A percentile compares a stretch with the other conserved stretches of the same genome.
phyloP scores from a whole-genome alignment of 2,329 filamentous ascomycete genomes.

The Arachnopeziza araneosa region DNA sequence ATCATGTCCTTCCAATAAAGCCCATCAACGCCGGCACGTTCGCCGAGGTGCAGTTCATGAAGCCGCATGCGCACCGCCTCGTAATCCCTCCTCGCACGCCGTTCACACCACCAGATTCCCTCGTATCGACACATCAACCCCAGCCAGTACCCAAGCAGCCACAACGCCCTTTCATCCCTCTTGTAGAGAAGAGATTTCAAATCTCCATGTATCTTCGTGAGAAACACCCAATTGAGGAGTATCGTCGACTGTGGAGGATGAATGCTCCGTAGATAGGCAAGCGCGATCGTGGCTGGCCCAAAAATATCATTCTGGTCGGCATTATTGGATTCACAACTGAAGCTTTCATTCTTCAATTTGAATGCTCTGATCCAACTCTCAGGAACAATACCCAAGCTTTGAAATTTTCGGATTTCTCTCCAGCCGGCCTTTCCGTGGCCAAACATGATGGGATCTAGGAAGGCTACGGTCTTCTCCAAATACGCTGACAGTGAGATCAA shows the following conservation, averaged over 20 bases:
- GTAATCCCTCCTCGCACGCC: constrained; percentile 11
- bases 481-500: constrained; percentile 12
- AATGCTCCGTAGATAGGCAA: constrained; percentile 13
- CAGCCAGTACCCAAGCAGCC: constrained; percentile 14
- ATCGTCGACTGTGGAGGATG: constrained; percentile 11
- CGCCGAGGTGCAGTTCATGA: constrained; percentile 12
- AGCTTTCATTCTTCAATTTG: constrained; percentile 13
- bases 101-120: constrained; percentile 13
- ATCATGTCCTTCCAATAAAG: constrained; percentile 15
- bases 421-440: constrained; percentile 12
- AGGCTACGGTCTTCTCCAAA: constrained; percentile 13
- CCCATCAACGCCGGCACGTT: constrained; percentile 11
- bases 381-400: constrained; percentile 13
- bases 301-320: constrained; percentile 11
- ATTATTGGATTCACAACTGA: constrained; percentile 12
- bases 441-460: constrained; percentile 14
- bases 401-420: constrained; percentile 14
- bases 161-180: constrained; percentile 13
- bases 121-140: constrained; percentile 14
- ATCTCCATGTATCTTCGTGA: constrained; percentile 11
- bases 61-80: constrained; percentile 12
- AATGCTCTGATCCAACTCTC: constrained; percentile 14
- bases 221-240: constrained; percentile 14
- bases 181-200: constrained; percentile 13
- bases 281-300: constrained; percentile 11